A percentile compares a stretch with the other conserved stretches of the same genome.
Evolutionary conservation across 352 stramenopile genomes (phyloP).

Genomic region (Phytophthora citrophthora): DNA sequence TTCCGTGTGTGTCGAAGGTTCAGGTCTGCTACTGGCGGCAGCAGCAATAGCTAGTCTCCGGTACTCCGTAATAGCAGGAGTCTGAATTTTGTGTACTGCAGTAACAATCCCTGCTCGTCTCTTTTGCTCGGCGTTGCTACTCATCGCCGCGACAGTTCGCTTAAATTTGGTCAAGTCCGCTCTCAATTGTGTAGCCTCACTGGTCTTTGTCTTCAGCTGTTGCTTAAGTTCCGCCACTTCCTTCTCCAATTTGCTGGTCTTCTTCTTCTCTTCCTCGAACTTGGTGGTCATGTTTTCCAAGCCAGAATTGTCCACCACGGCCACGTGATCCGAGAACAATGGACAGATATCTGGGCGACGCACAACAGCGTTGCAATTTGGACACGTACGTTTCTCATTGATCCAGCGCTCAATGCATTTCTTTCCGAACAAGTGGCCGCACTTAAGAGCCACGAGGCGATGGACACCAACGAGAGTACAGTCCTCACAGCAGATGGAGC

Average conservation of each 20-base stretch:
- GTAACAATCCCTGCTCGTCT: not conserved
- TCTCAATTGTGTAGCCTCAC: slow-evolving; percentile 28
- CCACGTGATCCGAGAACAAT: slow-evolving; percentile 75
- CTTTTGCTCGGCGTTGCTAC: slow-evolving; percentile 26
- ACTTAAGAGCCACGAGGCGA: slow-evolving; percentile 70
- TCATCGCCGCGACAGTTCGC: slow-evolving; percentile 30
- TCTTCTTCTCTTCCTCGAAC: slow-evolving; percentile 61
- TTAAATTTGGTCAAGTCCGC: slow-evolving; percentile 42
- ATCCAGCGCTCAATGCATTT: slow-evolving; percentile 83
- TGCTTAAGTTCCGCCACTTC: slow-evolving; percentile 50
- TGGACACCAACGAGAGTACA: slow-evolving; percentile 67
- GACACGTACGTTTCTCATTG: slow-evolving; percentile 61
- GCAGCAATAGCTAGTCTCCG: not conserved
- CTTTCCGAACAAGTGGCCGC: slow-evolving; percentile 78
- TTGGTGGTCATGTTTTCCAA: slow-evolving; percentile 64
- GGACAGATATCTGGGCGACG: slow-evolving; percentile 58
- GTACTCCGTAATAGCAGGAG: not conserved
- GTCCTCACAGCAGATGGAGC: slow-evolving; percentile 74
- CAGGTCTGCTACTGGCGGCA: no score
- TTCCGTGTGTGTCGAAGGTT: no score
- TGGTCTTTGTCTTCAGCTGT: slow-evolving; percentile 38
- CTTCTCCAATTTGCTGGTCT: slow-evolving; percentile 52
- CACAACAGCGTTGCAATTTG: slow-evolving; percentile 66
- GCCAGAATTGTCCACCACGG: slow-evolving; percentile 77
- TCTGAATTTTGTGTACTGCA: not conserved